Conservation (phyloP, 1,139 yeast genomes). For the Pneumocystis murina region DNA sequence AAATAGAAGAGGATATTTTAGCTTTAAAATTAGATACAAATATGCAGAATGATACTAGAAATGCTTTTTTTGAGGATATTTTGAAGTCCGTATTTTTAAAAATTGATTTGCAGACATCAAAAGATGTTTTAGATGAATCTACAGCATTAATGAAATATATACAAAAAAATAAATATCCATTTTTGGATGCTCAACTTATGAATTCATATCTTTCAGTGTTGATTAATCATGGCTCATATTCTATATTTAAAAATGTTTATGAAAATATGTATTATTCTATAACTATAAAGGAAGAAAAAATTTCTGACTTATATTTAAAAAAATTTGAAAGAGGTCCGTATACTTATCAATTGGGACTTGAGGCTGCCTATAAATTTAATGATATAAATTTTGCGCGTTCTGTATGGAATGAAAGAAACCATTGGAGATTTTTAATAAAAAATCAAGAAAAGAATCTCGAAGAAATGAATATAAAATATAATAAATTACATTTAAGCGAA, state of each 20-base stretch:
- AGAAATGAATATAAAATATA: not conserved
- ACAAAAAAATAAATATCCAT: not conserved
- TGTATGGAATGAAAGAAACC: slow-evolving; percentile 8
- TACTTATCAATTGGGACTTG: slow-evolving; percentile 7
- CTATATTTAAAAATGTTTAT: slow-evolving; percentile 6
- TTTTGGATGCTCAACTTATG: slow-evolving; percentile 5
- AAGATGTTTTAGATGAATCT: not conserved
- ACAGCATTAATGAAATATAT: slow-evolving; percentile 1
- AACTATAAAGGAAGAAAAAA: not conserved
- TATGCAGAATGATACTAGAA: not conserved
- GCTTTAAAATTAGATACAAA: not conserved
- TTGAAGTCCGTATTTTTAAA: slow-evolving; percentile 5
- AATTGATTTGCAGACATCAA: slow-evolving; percentile 3
- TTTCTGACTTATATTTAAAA: not conserved
- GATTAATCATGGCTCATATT: slow-evolving; percentile 2
- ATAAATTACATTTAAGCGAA: not conserved
- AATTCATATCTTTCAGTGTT: slow-evolving; percentile 9
- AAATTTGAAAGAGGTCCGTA: not conserved
- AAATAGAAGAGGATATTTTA: not conserved
- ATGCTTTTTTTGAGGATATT: slow-evolving; percentile 2
- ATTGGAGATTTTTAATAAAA: slow-evolving; percentile 3
- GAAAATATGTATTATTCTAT: not conserved
- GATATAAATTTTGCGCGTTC: slow-evolving; percentile 3
- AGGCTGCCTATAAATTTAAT: slow-evolving; percentile 8
- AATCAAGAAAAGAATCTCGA: not conserved